These are phyloP conservation scores for Litchi chinensis DNA, from an alignment of 345 rosid species.

Conservation along the genomic window DNA sequence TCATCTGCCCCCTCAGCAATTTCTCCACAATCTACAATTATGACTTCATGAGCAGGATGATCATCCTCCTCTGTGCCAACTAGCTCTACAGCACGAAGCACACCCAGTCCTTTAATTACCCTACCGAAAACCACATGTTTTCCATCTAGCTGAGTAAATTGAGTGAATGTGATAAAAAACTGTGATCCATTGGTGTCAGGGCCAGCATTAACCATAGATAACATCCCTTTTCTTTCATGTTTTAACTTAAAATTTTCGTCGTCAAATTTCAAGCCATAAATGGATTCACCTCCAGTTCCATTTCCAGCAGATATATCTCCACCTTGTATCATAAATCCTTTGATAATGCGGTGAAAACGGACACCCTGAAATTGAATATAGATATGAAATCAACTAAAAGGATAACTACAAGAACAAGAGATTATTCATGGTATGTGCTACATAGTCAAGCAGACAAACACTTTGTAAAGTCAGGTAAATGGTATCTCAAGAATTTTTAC, in stretches of 20 bases:
- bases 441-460: neutral
- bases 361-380: conserved; percentile 57
- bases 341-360: conserved; percentile 77
- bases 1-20: conserved; percentile 76
- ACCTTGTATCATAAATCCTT: conserved; percentile 90
- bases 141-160: conserved; percentile 84
- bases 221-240: conserved; percentile 95
- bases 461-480: neutral
- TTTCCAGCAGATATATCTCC: conserved; percentile 95
- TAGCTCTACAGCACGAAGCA: conserved; percentile 82
- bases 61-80: conserved; percentile 54
- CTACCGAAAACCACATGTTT: conserved; percentile 93
- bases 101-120: conserved; percentile 91
- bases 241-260: conserved; percentile 88
- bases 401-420: neutral
- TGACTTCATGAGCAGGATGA: conserved; percentile 58
- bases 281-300: conserved; percentile 96
- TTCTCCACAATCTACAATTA: conserved; percentile 77
- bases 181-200: conserved; percentile 90
- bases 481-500: neutral
- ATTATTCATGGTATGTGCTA: neutral
- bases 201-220: conserved; percentile 92
- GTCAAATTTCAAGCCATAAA: conserved; percentile 84
- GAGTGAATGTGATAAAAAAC: conserved; percentile 89
- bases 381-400: neutral